phyloP scores from a whole-genome alignment of 2,329 filamentous ascomycete species.

The Chalaropsis ovoidea region DNA sequence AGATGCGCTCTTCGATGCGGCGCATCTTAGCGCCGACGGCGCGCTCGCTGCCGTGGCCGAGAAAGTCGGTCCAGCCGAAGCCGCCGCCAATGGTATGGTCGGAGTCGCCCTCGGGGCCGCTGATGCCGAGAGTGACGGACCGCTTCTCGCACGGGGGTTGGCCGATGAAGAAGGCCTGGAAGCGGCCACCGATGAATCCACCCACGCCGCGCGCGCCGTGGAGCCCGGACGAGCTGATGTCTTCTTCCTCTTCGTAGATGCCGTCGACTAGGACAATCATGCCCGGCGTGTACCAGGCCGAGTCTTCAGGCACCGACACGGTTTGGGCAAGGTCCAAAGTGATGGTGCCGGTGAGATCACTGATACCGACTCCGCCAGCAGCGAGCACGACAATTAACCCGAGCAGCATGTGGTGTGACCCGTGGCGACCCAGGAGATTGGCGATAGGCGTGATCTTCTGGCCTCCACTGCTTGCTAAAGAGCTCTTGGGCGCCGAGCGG shows the following conservation, averaged over 20 bases:
- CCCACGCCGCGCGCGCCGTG: slow-evolving; percentile 74
- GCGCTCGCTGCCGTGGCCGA: slow-evolving; percentile 81
- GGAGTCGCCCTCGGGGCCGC: slow-evolving; percentile 46
- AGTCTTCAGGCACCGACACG: slow-evolving; percentile 69
- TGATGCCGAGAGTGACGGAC: slow-evolving; percentile 64
- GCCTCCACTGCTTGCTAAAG: slow-evolving; percentile 54
- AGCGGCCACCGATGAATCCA: slow-evolving; percentile 82
- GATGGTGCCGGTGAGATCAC: slow-evolving; percentile 82
- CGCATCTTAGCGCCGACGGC: slow-evolving; percentile 76
- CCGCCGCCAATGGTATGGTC: slow-evolving; percentile 61
- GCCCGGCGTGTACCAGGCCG: slow-evolving; percentile 84
- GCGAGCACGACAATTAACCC: slow-evolving; percentile 74
- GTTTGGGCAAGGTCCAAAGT: slow-evolving; percentile 72
- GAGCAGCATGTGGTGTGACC: slow-evolving; percentile 74
- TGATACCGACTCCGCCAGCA: slow-evolving; percentile 70
- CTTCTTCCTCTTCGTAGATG: slow-evolving; percentile 92
- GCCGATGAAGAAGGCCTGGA: slow-evolving; percentile 81
- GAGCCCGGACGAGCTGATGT: slow-evolving; percentile 57
- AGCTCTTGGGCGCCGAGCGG: slow-evolving; percentile 43
- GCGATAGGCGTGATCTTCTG: slow-evolving; percentile 84
- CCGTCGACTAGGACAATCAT: slow-evolving; percentile 95
- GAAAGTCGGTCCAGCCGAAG: slow-evolving; percentile 95
- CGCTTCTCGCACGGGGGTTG: slow-evolving; percentile 85
- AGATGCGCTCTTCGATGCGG: slow-evolving; percentile 59
- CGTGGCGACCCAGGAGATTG: slow-evolving; percentile 65